Evolutionary conservation across 2,329 filamentous ascomycete genomes (phyloP).

Genomic region (Phialophora chinensis): DNA sequence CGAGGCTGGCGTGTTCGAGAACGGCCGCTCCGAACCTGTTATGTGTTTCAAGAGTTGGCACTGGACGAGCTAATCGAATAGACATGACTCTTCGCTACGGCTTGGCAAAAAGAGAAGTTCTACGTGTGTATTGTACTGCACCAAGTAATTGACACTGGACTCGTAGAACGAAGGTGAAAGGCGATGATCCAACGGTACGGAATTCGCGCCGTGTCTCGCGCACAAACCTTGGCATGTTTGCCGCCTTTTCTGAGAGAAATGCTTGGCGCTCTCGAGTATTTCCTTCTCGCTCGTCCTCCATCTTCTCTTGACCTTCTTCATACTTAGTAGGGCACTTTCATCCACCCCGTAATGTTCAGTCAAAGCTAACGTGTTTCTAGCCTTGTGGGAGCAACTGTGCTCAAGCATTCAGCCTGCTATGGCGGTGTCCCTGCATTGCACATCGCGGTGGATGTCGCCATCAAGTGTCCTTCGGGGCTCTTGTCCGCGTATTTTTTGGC

Average conservation of each 20-base stretch:
- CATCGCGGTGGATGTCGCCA: constrained; percentile 37
- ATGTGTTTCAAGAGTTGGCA: no score
- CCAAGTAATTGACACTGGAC: no score
- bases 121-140: no score
- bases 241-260: not conserved
- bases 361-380: not conserved
- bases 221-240: not conserved
- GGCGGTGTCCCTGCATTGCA: constrained; percentile 40
- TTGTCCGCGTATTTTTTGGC: constrained; percentile 42
- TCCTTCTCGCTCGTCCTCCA: not conserved
- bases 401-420: constrained; percentile 38
- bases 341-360: not conserved
- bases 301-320: constrained; percentile 31
- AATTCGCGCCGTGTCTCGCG: no score
- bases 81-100: no score
- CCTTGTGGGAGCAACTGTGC: constrained; percentile 37
- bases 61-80: no score
- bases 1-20: no score
- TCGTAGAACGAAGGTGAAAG: not conserved
- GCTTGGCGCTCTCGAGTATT: not conserved
- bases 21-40: no score
- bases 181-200: no score
- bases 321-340: constrained; percentile 27
- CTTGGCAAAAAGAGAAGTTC: no score
- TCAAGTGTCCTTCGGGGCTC: constrained; percentile 40